Conservation (phyloP, 176 grass and related monocot genomes). For the Alopecurus myosuroides region DNA sequence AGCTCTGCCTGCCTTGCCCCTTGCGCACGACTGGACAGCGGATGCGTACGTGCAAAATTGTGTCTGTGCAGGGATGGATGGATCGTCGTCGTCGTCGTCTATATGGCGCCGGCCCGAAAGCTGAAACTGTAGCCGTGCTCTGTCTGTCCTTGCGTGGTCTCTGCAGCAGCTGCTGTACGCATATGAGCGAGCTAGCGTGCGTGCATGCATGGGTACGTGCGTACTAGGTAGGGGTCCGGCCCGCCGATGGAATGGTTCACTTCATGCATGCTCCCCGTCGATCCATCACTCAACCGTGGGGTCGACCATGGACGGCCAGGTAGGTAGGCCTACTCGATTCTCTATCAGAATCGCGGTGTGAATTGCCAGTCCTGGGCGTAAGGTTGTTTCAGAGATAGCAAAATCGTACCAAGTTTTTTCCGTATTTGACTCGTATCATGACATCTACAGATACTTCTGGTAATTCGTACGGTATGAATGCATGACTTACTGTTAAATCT, state of each 20-base stretch:
- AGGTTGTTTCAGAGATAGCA: too few species aligned
- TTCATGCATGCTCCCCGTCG: neutral
- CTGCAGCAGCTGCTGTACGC: neutral
- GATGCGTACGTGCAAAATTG: neutral
- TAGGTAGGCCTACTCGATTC: neutral
- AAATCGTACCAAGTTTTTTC: too few species aligned
- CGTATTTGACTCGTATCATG: too few species aligned
- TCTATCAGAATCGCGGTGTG: neutral
- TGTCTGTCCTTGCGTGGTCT: neutral
- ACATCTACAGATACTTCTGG: too few species aligned
- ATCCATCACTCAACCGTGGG: neutral
- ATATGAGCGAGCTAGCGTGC: neutral
- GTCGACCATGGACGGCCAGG: neutral
- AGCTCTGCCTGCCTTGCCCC: neutral
- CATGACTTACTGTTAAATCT: too few species aligned
- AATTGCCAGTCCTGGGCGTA: too few species aligned
- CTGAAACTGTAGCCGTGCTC: neutral
- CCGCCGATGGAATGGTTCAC: constrained; percentile 11
- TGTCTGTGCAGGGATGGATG: neutral
- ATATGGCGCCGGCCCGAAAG: neutral
- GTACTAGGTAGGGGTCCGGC: constrained; percentile 11
- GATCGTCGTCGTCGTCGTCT: neutral
- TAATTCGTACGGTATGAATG: too few species aligned
- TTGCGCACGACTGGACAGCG: neutral
- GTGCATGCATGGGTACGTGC: neutral